Evolutionary conservation across 1,284 basidiomycete species (phyloP), one percentile per base, ranked within the genome.

Genomic region (Pseudozyma hubeiensis): DNA sequence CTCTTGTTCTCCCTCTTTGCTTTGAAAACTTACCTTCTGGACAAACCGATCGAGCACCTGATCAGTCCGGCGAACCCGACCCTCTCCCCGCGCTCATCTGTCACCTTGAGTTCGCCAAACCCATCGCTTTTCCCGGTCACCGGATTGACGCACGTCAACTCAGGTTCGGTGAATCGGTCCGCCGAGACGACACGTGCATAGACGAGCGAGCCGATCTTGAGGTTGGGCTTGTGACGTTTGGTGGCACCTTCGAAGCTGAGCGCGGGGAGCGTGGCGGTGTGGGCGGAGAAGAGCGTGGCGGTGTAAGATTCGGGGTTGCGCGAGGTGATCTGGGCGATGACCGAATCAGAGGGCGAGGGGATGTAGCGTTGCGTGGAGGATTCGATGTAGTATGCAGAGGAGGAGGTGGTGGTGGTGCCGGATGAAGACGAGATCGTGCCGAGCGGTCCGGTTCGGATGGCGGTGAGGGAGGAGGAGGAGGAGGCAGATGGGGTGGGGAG

Each of bases 231-330:
- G 58, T 81, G 75, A 13, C 82, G 73, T 53, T 83, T 83, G 4
- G 81, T 82, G 8, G 82, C 82, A 19, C 82, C 82, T 53, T 83
- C 81, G 35, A 84, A 84, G 14, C 78, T 64, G 29, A 84, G 77
- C 9, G 69, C 79, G 6, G 82, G 80, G 4, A 84, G 62, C 9
- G 74, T 77, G 29, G 75, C 77, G 3, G 52, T 39, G 48, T 81
- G 77, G 1, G 79, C 67, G 4, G 74, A 66, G 45, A 76, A 77
- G 17, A 84, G 74, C 13, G 81, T 63, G 33, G 78, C 63, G 10
- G 77, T 78, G 53, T 82, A 84, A 16, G 69, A 72, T 34, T 84
- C 82, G 14, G 72, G 53, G 17, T 75, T 72, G 14, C 79, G 73
- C 35, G 72, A 69, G 9, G 80, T 80, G 53, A 84, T 78, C 45